Evolutionary conservation across 2,329 filamentous ascomycete species (phyloP).

Genomic region (Exserohilum rostratum): DNA sequence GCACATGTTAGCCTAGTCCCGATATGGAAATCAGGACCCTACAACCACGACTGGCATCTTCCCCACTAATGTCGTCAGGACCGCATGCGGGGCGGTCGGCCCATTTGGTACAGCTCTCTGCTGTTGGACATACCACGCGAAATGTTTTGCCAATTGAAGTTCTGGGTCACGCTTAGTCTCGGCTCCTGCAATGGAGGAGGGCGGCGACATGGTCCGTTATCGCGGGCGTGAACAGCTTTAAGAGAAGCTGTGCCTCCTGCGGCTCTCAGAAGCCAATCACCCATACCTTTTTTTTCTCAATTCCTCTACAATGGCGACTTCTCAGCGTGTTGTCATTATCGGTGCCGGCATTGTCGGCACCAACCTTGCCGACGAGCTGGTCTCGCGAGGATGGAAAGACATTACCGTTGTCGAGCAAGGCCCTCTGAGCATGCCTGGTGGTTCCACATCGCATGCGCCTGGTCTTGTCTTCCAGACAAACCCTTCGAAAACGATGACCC

Average conservation of each 20-base stretch:
- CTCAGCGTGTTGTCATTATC: slow-evolving; percentile 51
- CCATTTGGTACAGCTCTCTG: slow-evolving; percentile 14
- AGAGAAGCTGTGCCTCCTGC: slow-evolving; percentile 13
- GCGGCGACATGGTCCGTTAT: slow-evolving; percentile 30
- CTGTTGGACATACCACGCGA: slow-evolving; percentile 22
- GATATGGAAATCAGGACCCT: slow-evolving; percentile 36
- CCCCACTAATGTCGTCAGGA: slow-evolving; percentile 37
- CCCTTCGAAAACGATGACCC: slow-evolving; percentile 62
- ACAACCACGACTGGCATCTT: slow-evolving; percentile 29
- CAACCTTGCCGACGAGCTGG: slow-evolving; percentile 69
- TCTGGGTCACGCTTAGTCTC: slow-evolving; percentile 32
- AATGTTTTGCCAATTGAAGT: slow-evolving; percentile 31
- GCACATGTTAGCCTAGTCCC: slow-evolving; percentile 24
- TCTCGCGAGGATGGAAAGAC: slow-evolving; percentile 65
- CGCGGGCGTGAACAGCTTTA: slow-evolving; percentile 23
- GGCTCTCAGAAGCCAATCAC: slow-evolving; percentile 1
- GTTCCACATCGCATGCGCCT: slow-evolving; percentile 69
- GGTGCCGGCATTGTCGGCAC: slow-evolving; percentile 69
- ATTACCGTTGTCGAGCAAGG: slow-evolving; percentile 71
- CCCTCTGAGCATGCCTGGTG: slow-evolving; percentile 66
- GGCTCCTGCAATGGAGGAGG: slow-evolving; percentile 21
- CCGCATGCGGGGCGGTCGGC: slow-evolving; percentile 30
- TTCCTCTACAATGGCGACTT: slow-evolving; percentile 29
- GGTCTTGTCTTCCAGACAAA: slow-evolving; percentile 70
- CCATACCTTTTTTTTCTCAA: not conserved